Evolutionary conservation across 1,284 basidiomycete genomes (phyloP), one percentile per base, ranked within the genome.

Genomic region (Neolentinus lepideus): DNA sequence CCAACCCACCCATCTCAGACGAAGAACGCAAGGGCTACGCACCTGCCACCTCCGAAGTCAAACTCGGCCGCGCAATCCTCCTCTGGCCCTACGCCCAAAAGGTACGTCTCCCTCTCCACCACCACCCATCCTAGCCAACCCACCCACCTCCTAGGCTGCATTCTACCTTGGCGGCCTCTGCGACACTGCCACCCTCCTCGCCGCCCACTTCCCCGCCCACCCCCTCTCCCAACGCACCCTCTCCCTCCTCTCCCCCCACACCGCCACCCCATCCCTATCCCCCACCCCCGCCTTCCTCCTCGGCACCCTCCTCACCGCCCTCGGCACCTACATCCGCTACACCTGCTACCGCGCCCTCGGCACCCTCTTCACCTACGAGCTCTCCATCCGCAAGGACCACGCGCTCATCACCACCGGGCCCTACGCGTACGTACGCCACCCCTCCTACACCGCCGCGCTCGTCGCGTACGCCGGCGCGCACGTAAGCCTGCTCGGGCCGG

Each of bases 311-410:
- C 47, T 50, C 16, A 22, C 10, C 14, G 6, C n/a, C 6, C 12
- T 50, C 47, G 47, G 10, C 24, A 9, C 6, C 8, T 50, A 50
- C 47, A 21, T 50, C 24, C 47, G 47, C 14, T 8, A n/a, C 8
- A 11, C 24, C 3, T 50, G 47, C 47, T 25, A 24, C 47, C 63
- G 64, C 21, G 64, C 65, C 2, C 65, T 75, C 25, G 73, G 72
- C 14, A 56, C 54, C 25, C 59, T 71, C 43, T 76, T 75, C 61
- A 74, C 71, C 1, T 75, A 73, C 56, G 69, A 73, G 35, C 62
- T 73, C 1, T 66, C 64, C 51, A 64, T 75, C 12, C 66, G 62
- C 29, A 60, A 65, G 21, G 60, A 67, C 36, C 74, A 75, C 55
- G 56, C 50, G 47, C 66, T 75, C 51, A 57, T 74, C 25, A 69